These are phyloP conservation scores for Fusarium sp. DNA, from an alignment of 2,329 filamentous ascomycete genomes.

Conservation along the genomic window DNA sequence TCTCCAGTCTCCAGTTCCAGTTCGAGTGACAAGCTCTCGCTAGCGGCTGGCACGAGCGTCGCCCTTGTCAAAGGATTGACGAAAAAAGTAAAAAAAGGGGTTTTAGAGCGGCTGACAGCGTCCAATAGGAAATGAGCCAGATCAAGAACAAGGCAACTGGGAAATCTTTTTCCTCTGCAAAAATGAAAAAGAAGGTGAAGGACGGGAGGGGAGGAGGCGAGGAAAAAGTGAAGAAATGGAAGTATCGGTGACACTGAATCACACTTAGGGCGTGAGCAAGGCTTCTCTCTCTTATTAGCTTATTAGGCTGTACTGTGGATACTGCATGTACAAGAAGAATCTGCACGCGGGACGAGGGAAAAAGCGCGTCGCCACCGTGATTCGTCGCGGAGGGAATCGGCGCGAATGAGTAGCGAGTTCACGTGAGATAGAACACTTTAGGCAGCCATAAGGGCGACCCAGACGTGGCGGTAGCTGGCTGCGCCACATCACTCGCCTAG, in stretches of 20 bases:
- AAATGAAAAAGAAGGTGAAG: background rate
- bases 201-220: background rate
- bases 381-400: conserved; percentile 34
- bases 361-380: conserved; percentile 39
- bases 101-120: conserved; percentile 1
- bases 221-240: background rate
- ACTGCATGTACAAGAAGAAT: conserved; percentile 19
- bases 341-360: conserved; percentile 28
- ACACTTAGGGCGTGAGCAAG: conserved; percentile 30
- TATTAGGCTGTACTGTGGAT: conserved; percentile 25
- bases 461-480: conserved; percentile 31
- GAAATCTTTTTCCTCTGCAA: background rate
- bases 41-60: conserved; percentile 44
- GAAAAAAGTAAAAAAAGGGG: conserved; percentile 39
- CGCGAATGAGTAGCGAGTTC: conserved; percentile 52
- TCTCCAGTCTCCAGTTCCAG: conserved; percentile 11
- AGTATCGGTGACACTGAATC: conserved; percentile 38
- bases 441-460: conserved; percentile 49
- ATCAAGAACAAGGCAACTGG: conserved; percentile 31
- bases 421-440: conserved; percentile 47
- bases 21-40: conserved; percentile 36
- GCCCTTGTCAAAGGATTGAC: conserved; percentile 39
- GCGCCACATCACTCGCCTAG: conserved; percentile 32
- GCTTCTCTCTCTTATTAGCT: conserved; percentile 21
- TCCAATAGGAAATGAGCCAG: conserved; percentile 25